Evolutionary conservation across 2,329 filamentous ascomycete genomes (phyloP), one percentile per base, ranked within the genome.

Genomic region (Aspergillus novoparasiticus): DNA sequence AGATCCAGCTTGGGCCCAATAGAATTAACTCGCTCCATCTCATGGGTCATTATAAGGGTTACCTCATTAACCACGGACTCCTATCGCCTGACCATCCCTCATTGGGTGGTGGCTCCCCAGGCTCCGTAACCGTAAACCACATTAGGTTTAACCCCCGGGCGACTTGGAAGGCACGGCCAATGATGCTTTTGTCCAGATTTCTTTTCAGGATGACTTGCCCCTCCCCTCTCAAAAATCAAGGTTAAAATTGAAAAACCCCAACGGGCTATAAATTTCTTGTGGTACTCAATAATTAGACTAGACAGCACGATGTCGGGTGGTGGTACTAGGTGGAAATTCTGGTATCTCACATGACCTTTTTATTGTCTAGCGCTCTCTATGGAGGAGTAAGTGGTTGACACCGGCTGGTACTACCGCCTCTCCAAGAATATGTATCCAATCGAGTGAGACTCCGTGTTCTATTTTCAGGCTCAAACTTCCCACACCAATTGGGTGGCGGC

Each of bases 1-100:
- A 66, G 59, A 60, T 58, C 56, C 59, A 56, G 28, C 39, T 57
- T 59, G 55, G 36, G 53, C 28, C 66, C 64, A 68, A 66, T 64
- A 16, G 64, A 60, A 63, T 57, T 36, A 54, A 48, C 41, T 53
- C 55, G 26, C 41, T 32, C 48, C 43, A 61, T 54, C 61, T 54
- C 60, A 66, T 62, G 62, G 64, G 56, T 59, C 59, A 62, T 36
- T 59, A 36, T 6, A 39, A 39, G 36, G 36, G 36, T 41, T 41
- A 54, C 26, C 12, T 32, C 16, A 34, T 8, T 12, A 21, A 54
- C 50, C 30, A 30, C n/a, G 28, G 16, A 53, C n/a, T 34, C 9
- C 30, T 54, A 23, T 54, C 50, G 28, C 28, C 16, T 54, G 50
- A 54, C 30, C 50, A 54, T 36, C 16, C 19, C 30, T 54, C 32